Base-by-base conservation (phyloP, 331 rosid genomes). In the Phaseolus coccineus region DNA sequence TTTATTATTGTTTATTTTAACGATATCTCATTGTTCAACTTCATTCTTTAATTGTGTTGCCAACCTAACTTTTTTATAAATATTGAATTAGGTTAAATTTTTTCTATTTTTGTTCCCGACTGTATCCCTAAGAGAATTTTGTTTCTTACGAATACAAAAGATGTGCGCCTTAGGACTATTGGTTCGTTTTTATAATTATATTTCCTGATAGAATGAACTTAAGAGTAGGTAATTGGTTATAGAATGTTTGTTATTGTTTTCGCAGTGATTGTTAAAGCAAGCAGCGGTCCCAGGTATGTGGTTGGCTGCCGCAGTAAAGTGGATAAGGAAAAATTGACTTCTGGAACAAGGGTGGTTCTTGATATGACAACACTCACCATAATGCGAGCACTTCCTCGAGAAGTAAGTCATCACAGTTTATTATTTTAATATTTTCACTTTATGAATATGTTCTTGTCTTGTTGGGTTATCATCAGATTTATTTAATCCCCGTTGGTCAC, bases 351-450 rank as follows among this genome's bases (percentile, higher is more conserved):
- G 80, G 99, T 96, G 42, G 97, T 90, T 82, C 95, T 96, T 80
- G 99, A 96, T 78, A 90, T 93, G 98, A 90, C 96, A 56, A 96
- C 98, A 11, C 89, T 96, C 64, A 93, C 97, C 31, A 91, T 96
- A 82, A 91, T 93, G 97, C 85, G 98, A 39, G 94, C 98, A 78
- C 99, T 96, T 88, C 99, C 99, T 13, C 94, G 99, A 58, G 97
- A 93, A 82, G 99, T 96, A 70, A 80, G 90, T 84, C 57, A 6
- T 70, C 31, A 3, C 37, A 59, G 50, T 77, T 47, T 40, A 5
- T 69, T 67, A 22, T 48, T 37, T 3, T 33, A 33, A 51, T 22
- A 12, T 47, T 66, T 72, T 76, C 52, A n/a, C 73, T 75, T 33
- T 74, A 53, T 79, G 78, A 67, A 72, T 8, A 35, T 67, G 42